phyloP scores from a whole-genome alignment of 2,329 filamentous ascomycete genomes.

The Claviceps lovelessii region DNA sequence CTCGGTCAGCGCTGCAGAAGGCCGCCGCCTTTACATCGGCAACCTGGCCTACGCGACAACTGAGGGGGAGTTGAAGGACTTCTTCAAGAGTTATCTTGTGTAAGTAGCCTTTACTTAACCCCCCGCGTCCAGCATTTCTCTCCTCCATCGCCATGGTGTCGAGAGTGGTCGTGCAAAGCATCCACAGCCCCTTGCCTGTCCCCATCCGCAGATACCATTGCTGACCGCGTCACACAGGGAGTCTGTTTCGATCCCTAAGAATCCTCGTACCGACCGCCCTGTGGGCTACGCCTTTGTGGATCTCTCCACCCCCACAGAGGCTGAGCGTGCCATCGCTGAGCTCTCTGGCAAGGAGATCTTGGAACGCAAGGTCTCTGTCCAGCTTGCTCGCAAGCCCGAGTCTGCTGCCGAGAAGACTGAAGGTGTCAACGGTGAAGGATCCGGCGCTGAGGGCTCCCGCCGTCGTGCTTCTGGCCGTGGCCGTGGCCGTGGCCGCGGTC shows the following conservation, averaged over 20 bases:
- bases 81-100: slow-evolving; percentile 99
- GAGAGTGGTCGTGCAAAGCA: not conserved
- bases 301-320: slow-evolving; percentile 84
- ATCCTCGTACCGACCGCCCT: slow-evolving; percentile 94
- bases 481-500: slow-evolving; percentile 56
- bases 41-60: slow-evolving; percentile 99
- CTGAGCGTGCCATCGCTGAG: slow-evolving; percentile 86
- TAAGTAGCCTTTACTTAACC: slow-evolving; percentile 42
- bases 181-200: not conserved
- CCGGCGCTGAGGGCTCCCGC: slow-evolving; percentile 50
- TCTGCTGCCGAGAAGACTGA: slow-evolving; percentile 63
- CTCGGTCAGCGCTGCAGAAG: slow-evolving; percentile 93
- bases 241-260: slow-evolving; percentile 97
- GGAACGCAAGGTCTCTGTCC: slow-evolving; percentile 96
- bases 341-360: slow-evolving; percentile 96
- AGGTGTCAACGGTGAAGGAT: slow-evolving; percentile 60
- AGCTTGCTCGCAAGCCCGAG: slow-evolving; percentile 96
- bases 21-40: slow-evolving; percentile 98
- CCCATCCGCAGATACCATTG: not conserved
- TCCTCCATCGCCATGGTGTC: not conserved
- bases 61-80: slow-evolving; percentile 99
- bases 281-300: slow-evolving; percentile 99
- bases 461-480: slow-evolving; percentile 50
- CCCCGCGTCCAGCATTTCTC: too few species aligned
- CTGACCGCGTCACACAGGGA: slow-evolving; percentile 45